Conservation (phyloP, 2,329 filamentous ascomycete genomes). For the Fusarium sp. region DNA sequence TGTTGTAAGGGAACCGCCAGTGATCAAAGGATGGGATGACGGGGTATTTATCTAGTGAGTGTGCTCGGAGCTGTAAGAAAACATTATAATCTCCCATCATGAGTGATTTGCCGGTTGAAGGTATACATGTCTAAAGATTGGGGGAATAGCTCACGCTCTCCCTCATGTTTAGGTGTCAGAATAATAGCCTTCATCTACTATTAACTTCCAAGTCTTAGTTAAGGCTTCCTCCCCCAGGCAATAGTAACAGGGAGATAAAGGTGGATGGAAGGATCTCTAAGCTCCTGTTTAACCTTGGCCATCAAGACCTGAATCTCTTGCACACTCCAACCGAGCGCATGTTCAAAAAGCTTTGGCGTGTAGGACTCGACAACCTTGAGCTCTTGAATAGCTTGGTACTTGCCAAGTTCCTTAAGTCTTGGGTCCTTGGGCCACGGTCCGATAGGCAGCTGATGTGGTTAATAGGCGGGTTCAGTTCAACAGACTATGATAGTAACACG, state of each 20-base stretch:
- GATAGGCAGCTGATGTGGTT: conserved; percentile 17
- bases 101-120: too few relatives aligned
- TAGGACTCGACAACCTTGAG: conserved; percentile 26
- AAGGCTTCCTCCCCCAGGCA: conserved; percentile 28
- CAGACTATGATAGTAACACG: fast-evolving
- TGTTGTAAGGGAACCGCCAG: too few relatives aligned
- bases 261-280: conserved; percentile 26
- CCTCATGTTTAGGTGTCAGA: too few relatives aligned
- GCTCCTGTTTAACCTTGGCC: conserved; percentile 32
- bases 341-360: conserved; percentile 28
- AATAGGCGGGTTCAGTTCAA: background rate
- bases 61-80: too few relatives aligned
- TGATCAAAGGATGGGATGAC: too few relatives aligned
- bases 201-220: too few relatives aligned
- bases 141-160: too few relatives aligned
- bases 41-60: too few relatives aligned
- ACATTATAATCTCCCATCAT: too few relatives aligned
- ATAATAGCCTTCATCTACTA: too few relatives aligned
- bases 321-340: conserved; percentile 27
- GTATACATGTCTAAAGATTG: too few relatives aligned
- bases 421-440: conserved; percentile 22
- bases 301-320: conserved; percentile 30
- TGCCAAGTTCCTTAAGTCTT: conserved; percentile 25
- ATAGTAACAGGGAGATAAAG: conserved; percentile 29
- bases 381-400: conserved; percentile 24